Base-by-base conservation (phyloP, 1,139 yeast species). In the Geotrichum bryndzae region DNA sequence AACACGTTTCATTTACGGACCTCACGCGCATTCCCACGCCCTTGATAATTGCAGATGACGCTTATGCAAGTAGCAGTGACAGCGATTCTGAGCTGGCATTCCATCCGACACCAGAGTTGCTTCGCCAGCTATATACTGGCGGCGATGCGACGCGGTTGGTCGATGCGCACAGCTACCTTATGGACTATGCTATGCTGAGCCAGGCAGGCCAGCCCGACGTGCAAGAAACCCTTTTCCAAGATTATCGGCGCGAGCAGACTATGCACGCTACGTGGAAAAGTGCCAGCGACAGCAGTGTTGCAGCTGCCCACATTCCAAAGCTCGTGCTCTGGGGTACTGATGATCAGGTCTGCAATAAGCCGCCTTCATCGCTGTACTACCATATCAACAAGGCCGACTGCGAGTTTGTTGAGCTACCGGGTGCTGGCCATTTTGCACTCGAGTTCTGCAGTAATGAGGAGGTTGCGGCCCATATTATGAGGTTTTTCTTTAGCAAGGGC, bases 251-350 rank as follows among this genome's bases (percentile, higher is more conserved):
- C 45, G 45, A 35, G 15, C 45, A 35, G 45, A n/a, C 45, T 11
- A 35, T n/a, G 11, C 11, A 35, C 3, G 13, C 15, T n/a, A 35
- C 45, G 15, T 35, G 45, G 45, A 13, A 35, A 5, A 35, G 15
- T n/a, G 74, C 60, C 78, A 79, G 63, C 46, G 51, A 31, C 41
- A 22, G 11, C 15, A 31, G 51, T 5, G n/a, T 41, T 33, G 33
- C 56, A 5, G 60, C 66, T 6, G 63, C 76, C 1, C 65, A 75
- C 54, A 70, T 77, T n/a, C 82, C 82, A 2, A 69, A 77, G n/a
- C 70, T 79, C 54, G 74, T 73, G 3, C 66, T 69, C 33, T 79
- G 82, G 82, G 82, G 82, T 23, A 72, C 73, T 57, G 76, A 78
- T 59, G 82, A 79, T 63, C 54, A 53, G 22, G 15, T 35, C 13